These are phyloP conservation scores for Rhypophila decipiens DNA, from an alignment of 495 filamentous ascomycete species.

Conservation along the genomic window DNA sequence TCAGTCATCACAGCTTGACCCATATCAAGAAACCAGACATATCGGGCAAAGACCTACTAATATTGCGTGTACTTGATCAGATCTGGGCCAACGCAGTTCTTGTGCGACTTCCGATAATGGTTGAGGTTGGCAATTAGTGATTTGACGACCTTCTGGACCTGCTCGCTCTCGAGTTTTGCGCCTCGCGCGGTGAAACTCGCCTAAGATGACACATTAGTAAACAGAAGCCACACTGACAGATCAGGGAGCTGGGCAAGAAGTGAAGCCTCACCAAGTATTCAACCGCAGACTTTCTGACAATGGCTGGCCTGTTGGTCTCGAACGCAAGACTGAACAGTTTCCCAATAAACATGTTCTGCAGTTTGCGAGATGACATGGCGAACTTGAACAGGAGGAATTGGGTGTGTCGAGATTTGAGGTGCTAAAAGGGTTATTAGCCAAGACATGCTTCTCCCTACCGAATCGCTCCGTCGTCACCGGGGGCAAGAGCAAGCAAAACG, in stretches of 20 bases:
- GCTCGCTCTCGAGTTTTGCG: conserved; percentile 64
- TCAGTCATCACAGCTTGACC: no score
- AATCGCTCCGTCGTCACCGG: no score
- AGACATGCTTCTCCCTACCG: no score
- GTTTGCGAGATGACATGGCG: conserved; percentile 63
- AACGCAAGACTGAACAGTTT: conserved; percentile 59
- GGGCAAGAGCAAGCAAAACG: conserved; percentile 73
- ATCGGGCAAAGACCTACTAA: no score
- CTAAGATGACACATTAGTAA: conserved; percentile 1
- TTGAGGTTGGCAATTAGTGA: conserved; percentile 69
- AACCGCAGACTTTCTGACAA: conserved; percentile 73
- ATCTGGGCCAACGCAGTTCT: conserved; percentile 72
- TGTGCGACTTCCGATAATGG: conserved; percentile 51
- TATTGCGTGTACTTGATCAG: conserved; percentile 75
- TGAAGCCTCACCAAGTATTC: conserved; percentile 91
- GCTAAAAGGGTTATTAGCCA: no score
- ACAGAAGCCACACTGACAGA: not conserved
- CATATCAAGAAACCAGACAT: no score
- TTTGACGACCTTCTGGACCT: conserved; percentile 71
- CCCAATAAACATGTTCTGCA: conserved; percentile 76
- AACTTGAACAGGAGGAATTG: conserved; percentile 75
- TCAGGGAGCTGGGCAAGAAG: no score
- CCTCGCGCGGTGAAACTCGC: conserved; percentile 86
- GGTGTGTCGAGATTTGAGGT: conserved; percentile 27
- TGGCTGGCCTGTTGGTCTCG: conserved; percentile 51